These are phyloP conservation scores for Ogataea degrootiae DNA, from an alignment of 805 yeast species.

Conservation along the genomic window DNA sequence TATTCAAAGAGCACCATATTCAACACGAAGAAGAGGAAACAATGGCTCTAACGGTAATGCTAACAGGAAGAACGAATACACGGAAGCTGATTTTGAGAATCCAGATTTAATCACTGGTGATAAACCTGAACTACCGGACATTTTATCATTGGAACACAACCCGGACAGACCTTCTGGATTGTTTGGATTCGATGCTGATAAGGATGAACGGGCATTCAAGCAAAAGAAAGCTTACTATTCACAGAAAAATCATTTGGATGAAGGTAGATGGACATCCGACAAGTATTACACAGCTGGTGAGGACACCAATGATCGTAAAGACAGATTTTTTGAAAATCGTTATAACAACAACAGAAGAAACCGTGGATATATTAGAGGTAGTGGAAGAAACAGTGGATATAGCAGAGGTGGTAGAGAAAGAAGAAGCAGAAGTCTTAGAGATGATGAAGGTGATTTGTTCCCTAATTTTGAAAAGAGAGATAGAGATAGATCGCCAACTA, in stretches of 20 bases:
- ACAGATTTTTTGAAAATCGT: not conserved
- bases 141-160: too few species aligned
- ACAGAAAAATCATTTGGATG: too few species aligned
- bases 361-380: not conserved
- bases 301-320: not conserved
- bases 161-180: constrained; percentile 22
- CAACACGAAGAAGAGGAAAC: constrained; percentile 10
- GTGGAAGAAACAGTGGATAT: not conserved
- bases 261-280: constrained; percentile 11
- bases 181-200: constrained; percentile 29
- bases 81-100: not conserved
- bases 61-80: not conserved
- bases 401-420: constrained; percentile 1
- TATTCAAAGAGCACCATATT: constrained; percentile 23
- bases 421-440: constrained; percentile 10
- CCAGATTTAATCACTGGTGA: constrained; percentile 24
- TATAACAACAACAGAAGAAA: not conserved
- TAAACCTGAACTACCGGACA: not conserved
- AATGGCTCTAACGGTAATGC: constrained; percentile 12
- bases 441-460: constrained; percentile 33
- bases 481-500: constrained; percentile 24
- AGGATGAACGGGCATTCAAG: constrained; percentile 31
- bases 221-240: constrained; percentile 16
- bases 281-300: not conserved
- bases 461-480: constrained; percentile 24